Percentiles rank a stretch among this genome's conserved stretches.
These are phyloP conservation scores for Fusarium sp. DNA, from an alignment of 2,329 filamentous ascomycete species.

Conservation along the genomic window DNA sequence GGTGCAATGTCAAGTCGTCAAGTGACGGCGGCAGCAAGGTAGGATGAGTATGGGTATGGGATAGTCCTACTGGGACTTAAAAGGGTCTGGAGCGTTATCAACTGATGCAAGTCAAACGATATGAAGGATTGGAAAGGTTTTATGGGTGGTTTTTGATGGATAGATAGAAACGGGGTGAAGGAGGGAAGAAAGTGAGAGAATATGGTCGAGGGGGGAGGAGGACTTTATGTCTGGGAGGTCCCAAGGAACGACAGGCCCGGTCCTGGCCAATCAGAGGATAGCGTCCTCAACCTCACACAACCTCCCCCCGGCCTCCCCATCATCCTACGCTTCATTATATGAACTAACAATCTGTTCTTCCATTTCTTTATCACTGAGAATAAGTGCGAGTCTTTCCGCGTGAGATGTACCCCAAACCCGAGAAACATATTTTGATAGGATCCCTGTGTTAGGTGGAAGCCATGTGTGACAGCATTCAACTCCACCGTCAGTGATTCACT, in stretches of 20 bases:
- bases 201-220: slow-evolving; percentile 35
- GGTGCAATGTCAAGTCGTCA: slow-evolving; percentile 6
- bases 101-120: slow-evolving; percentile 37
- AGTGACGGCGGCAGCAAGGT: slow-evolving; percentile 17
- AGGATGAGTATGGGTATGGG: slow-evolving; percentile 4
- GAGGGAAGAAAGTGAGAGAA: slow-evolving; percentile 33
- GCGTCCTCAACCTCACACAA: slow-evolving; percentile 42
- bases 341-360: background rate
- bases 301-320: slow-evolving; percentile 38
- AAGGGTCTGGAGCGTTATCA: slow-evolving; percentile 14
- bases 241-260: slow-evolving; percentile 21
- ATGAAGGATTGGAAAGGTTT: slow-evolving; percentile 12
- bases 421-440: background rate
- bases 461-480: no score
- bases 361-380: background rate
- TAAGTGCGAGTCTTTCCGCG: background rate
- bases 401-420: no score
- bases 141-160: slow-evolving; percentile 34
- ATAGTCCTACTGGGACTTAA: slow-evolving; percentile 28
- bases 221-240: slow-evolving; percentile 41
- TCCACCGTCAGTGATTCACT: no score
- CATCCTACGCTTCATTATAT: slow-evolving; percentile 11
- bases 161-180: slow-evolving; percentile 36
- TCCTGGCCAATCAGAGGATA: slow-evolving; percentile 41
- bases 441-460: background rate